A percentile compares a stretch with the other conserved stretches of the same genome.
Conservation (phyloP, 306 rosid genomes). For the Cicer yamashitae region DNA sequence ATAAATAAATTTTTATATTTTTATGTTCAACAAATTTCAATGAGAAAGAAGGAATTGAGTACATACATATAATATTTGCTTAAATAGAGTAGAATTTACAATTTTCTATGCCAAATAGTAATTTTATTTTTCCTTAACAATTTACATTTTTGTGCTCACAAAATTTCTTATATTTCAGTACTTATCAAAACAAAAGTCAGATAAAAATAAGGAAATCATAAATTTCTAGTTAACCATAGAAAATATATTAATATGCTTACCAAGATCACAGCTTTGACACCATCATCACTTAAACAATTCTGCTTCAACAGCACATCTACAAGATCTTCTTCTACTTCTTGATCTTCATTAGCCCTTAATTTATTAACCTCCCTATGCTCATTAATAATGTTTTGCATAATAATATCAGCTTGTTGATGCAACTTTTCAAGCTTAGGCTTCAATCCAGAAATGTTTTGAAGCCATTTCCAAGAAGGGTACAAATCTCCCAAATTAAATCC, state of each 20-base stretch:
- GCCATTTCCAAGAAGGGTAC: conserved; percentile 50
- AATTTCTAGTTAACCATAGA: too few species aligned
- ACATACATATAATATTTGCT: not conserved
- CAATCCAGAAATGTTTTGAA: conserved; percentile 40
- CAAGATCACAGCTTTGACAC: conserved; percentile 41
- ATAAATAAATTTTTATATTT: not conserved
- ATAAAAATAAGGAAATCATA: too few species aligned
- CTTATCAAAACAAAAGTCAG: too few species aligned
- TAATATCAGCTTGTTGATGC: conserved; percentile 16
- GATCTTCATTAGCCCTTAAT: not conserved
- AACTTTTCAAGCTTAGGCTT: conserved; percentile 47
- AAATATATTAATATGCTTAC: conserved; percentile 34
- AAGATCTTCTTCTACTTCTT: conserved; percentile 32
- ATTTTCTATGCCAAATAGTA: not conserved
- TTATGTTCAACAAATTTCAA: not conserved
- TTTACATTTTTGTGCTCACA: too few species aligned
- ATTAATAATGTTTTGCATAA: conserved; percentile 28
- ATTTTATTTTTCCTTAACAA: not conserved
- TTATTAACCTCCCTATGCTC: conserved; percentile 34
- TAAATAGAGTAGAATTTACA: not conserved
- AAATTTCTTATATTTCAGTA: too few species aligned
- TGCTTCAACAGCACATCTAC: conserved; percentile 38
- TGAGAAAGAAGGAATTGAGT: not conserved
- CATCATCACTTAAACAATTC: conserved; percentile 13
- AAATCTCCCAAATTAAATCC: conserved; percentile 53